Percentiles rank a stretch among this genome's conserved stretches.
Evolutionary conservation across 202 grass and related monocot species (phyloP).

Genomic region (Panicum virgatum): DNA sequence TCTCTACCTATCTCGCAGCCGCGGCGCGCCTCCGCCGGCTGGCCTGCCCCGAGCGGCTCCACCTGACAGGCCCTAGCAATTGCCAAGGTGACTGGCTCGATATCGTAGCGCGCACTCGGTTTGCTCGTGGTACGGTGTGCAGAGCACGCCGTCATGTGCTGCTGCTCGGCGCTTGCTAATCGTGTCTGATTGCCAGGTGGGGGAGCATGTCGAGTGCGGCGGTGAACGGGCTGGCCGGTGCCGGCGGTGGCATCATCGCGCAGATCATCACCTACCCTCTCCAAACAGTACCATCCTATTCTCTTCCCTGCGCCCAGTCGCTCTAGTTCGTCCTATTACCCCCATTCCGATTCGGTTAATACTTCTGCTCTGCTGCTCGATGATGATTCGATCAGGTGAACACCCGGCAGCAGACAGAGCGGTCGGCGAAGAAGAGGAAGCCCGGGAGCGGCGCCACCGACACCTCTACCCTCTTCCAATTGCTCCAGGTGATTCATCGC

Average conservation of each 20-base stretch:
- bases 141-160: neutral
- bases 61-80: slow-evolving; percentile 2
- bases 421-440: slow-evolving; percentile 70
- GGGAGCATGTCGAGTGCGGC: slow-evolving; percentile 80
- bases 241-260: slow-evolving; percentile 82
- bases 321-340: neutral
- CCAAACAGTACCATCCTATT: slow-evolving; percentile 54
- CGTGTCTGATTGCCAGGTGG: slow-evolving; percentile 9
- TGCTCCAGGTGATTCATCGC: slow-evolving; percentile 68
- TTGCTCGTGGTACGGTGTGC: neutral
- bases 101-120: neutral
- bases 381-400: slow-evolving; percentile 57
- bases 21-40: neutral
- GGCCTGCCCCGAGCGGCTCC: neutral
- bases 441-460: neutral
- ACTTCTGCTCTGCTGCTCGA: neutral
- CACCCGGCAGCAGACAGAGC: slow-evolving; percentile 94
- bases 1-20: neutral
- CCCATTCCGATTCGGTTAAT: neutral
- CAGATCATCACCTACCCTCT: slow-evolving; percentile 98
- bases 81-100: slow-evolving; percentile 18
- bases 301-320: neutral
- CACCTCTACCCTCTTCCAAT: slow-evolving; percentile 65
- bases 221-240: slow-evolving; percentile 78
- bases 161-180: neutral